Conservation (phyloP, 2,329 filamentous ascomycete species). For the Septoria petroselini region DNA sequence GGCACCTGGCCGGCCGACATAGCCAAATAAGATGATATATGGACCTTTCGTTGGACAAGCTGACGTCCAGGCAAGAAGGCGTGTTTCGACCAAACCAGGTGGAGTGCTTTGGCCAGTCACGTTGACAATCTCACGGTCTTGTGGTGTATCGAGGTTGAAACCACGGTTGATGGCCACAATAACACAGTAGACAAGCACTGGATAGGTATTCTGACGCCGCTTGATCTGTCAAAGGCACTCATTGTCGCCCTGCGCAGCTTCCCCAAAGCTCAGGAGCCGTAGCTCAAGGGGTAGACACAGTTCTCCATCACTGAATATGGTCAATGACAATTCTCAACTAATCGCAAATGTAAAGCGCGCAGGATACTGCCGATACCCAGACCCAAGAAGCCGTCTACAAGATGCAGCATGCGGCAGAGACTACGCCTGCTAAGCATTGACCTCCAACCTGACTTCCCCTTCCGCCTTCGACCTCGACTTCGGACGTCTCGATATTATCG, state of each 20-base stretch:
- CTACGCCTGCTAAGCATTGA: too few relatives aligned
- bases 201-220: slow-evolving; percentile 43
- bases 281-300: neutral
- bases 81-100: slow-evolving; percentile 57
- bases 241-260: slow-evolving; percentile 45
- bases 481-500: too few relatives aligned
- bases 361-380: neutral
- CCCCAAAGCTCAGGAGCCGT: slow-evolving; percentile 27
- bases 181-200: slow-evolving; percentile 43
- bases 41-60: slow-evolving; percentile 53
- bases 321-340: neutral
- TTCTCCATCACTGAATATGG: neutral
- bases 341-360: neutral
- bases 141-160: slow-evolving; percentile 25
- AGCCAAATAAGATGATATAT: slow-evolving; percentile 52
- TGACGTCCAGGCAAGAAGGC: slow-evolving; percentile 56
- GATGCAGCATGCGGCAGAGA: too few relatives aligned
- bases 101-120: slow-evolving; percentile 52
- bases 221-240: slow-evolving; percentile 35
- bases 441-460: too few relatives aligned
- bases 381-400: neutral
- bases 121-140: slow-evolving; percentile 45
- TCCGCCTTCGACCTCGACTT: too few relatives aligned
- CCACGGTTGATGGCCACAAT: slow-evolving; percentile 38
- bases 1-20: slow-evolving; percentile 46